phyloP scores from a whole-genome alignment of 148 eudicot genomes.

The Salicornia ramosissima region DNA sequence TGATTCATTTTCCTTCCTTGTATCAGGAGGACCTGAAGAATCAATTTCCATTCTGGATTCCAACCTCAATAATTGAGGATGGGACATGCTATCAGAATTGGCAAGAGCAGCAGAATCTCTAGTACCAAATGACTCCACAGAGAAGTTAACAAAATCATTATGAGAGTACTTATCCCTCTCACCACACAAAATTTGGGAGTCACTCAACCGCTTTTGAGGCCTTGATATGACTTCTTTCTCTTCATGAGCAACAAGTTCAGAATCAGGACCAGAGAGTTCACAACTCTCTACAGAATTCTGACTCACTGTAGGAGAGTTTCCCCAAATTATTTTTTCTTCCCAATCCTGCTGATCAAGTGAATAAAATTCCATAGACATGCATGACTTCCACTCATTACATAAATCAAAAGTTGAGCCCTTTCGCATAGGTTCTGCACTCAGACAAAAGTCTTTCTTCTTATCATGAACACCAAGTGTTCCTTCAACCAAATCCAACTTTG shows the following conservation, averaged over 20 bases:
- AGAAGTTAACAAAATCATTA: slow-evolving; percentile 27
- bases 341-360: slow-evolving; percentile 91
- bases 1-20: slow-evolving; percentile 36
- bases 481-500: slow-evolving; percentile 32
- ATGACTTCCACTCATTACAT: slow-evolving; percentile 36
- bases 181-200: slow-evolving; percentile 19
- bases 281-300: slow-evolving; percentile 51
- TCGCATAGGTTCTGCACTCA: slow-evolving; percentile 63
- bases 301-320: slow-evolving; percentile 51
- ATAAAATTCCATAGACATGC: slow-evolving; percentile 43
- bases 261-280: slow-evolving; percentile 69
- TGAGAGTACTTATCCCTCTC: slow-evolving; percentile 36
- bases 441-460: slow-evolving; percentile 49
- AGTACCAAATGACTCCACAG: slow-evolving; percentile 62
- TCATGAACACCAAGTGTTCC: slow-evolving; percentile 27
- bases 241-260: slow-evolving; percentile 35
- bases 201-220: slow-evolving; percentile 19
- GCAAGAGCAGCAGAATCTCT: slow-evolving; percentile 26
- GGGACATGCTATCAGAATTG: slow-evolving; percentile 33
- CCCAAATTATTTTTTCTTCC: slow-evolving; percentile 90
- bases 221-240: slow-evolving; percentile 32
- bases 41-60: slow-evolving; percentile 49
- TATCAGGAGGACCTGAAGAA: slow-evolving; percentile 23
- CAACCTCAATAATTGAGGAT: slow-evolving; percentile 83
- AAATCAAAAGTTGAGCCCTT: slow-evolving; percentile 30